phyloP scores from a whole-genome alignment of 2,329 filamentous ascomycete genomes.

The Aspergillus tanneri region DNA sequence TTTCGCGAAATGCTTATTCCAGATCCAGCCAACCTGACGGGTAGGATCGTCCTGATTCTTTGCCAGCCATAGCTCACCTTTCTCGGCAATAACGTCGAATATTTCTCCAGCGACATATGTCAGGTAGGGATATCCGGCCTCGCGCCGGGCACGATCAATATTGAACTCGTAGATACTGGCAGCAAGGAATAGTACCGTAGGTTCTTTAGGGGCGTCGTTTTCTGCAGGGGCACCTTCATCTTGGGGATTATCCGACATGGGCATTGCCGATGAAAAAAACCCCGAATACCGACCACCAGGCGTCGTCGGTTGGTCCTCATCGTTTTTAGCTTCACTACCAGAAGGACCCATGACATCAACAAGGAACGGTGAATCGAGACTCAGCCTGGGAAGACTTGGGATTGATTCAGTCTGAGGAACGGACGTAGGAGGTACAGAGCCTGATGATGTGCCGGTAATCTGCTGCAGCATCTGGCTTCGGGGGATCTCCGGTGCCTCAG shows the following conservation, averaged over 20 bases:
- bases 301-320: slow-evolving; percentile 31
- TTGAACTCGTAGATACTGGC: slow-evolving; percentile 97
- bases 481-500: slow-evolving; percentile 55
- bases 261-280: slow-evolving; percentile 83
- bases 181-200: slow-evolving; percentile 80
- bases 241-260: slow-evolving; percentile 65
- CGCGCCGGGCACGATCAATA: slow-evolving; percentile 85
- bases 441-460: slow-evolving; percentile 48
- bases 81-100: slow-evolving; percentile 90
- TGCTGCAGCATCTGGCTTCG: slow-evolving; percentile 52
- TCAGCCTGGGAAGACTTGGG: slow-evolving; percentile 44
- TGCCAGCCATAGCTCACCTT: slow-evolving; percentile 95
- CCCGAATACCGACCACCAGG: slow-evolving; percentile 64
- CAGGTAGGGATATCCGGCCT: slow-evolving; percentile 93
- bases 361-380: slow-evolving; percentile 47
- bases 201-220: slow-evolving; percentile 40
- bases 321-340: slow-evolving; percentile 20
- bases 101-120: slow-evolving; percentile 95
- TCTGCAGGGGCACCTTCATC: slow-evolving; percentile 40
- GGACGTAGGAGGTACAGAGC: slow-evolving; percentile 15
- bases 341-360: slow-evolving; percentile 40
- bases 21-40: slow-evolving; percentile 89
- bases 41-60: slow-evolving; percentile 90
- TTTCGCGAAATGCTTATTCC: slow-evolving; percentile 93
- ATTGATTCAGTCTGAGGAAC: slow-evolving; percentile 30